phyloP scores from a whole-genome alignment of 1,139 yeast species.

The Yamadazyma oceani region DNA sequence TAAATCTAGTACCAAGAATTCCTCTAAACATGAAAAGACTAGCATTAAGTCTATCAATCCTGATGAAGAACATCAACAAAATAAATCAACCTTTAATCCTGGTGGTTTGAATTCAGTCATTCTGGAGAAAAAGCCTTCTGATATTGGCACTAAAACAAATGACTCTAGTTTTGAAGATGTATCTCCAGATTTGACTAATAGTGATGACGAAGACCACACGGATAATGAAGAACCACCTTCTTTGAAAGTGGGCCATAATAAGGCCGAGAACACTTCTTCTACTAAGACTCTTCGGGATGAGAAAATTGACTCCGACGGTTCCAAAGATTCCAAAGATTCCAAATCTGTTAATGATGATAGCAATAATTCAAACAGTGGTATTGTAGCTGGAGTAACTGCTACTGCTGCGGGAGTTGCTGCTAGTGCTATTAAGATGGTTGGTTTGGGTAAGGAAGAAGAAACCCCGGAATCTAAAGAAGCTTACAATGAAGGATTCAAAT shows the following conservation, averaged over 20 bases:
- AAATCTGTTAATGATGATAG: too few species aligned
- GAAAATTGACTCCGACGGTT: too few species aligned
- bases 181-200: constrained; percentile 10
- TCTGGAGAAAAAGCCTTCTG: constrained; percentile 4
- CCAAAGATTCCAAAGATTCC: too few species aligned
- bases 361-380: constrained; percentile 13
- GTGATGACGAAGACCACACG: constrained; percentile 8
- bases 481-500: constrained; percentile 15
- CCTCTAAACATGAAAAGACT: background rate
- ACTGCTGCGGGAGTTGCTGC: constrained; percentile 12
- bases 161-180: constrained; percentile 6
- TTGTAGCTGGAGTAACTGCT: constrained; percentile 14
- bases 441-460: constrained; percentile 2
- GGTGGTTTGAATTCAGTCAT: constrained; percentile 20
- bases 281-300: too few species aligned
- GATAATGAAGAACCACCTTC: too few species aligned
- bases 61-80: constrained; percentile 24
- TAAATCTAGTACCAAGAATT: background rate
- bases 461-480: constrained; percentile 9
- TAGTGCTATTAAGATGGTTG: constrained; percentile 7
- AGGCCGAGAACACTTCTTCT: too few species aligned
- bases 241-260: too few species aligned
- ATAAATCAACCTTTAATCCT: constrained; percentile 32
- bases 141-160: too few species aligned
- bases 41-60: constrained; percentile 20